These are phyloP conservation scores for Jatropha curcas DNA, from an alignment of 345 rosid genomes.

Conservation along the genomic window DNA sequence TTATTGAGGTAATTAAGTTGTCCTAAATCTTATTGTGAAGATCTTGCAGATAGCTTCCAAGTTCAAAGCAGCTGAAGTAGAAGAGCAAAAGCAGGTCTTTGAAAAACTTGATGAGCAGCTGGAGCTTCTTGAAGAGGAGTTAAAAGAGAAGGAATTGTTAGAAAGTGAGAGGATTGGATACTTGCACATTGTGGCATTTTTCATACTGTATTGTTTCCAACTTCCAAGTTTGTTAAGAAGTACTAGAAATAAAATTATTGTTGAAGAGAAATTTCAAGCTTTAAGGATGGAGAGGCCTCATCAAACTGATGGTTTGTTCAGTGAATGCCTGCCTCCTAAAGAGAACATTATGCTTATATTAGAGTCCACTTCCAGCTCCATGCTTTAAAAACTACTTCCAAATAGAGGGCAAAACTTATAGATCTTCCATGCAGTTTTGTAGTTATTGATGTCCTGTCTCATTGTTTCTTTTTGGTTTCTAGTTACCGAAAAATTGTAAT, in stretches of 20 bases:
- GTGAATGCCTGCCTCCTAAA: slow-evolving; percentile 3
- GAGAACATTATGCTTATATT: slow-evolving; percentile 1
- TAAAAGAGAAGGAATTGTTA: background rate
- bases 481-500: too few species aligned
- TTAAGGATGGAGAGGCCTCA: slow-evolving; percentile 7
- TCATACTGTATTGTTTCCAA: background rate
- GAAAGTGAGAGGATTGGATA: slow-evolving; percentile 14
- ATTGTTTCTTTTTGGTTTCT: too few species aligned
- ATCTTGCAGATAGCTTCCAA: background rate
- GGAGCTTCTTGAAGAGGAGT: slow-evolving; percentile 5
- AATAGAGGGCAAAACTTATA: background rate
- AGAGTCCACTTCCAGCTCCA: background rate
- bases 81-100: background rate
- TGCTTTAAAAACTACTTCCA: background rate
- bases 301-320: background rate
- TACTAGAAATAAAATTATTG: background rate
- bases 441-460: too few species aligned
- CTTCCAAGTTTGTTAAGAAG: background rate
- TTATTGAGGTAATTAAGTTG: too few species aligned
- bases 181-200: slow-evolving; percentile 7
- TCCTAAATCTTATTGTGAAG: slow-evolving; percentile 4
- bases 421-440: too few species aligned
- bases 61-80: background rate
- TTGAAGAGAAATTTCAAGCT: slow-evolving; percentile 7
- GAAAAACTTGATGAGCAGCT: slow-evolving; percentile 11